A percentile compares a stretch with the other conserved stretches of the same genome.
These are phyloP conservation scores for Arthrobotrys musiformis DNA, from an alignment of 2,329 filamentous ascomycete genomes.

Conservation along the genomic window DNA sequence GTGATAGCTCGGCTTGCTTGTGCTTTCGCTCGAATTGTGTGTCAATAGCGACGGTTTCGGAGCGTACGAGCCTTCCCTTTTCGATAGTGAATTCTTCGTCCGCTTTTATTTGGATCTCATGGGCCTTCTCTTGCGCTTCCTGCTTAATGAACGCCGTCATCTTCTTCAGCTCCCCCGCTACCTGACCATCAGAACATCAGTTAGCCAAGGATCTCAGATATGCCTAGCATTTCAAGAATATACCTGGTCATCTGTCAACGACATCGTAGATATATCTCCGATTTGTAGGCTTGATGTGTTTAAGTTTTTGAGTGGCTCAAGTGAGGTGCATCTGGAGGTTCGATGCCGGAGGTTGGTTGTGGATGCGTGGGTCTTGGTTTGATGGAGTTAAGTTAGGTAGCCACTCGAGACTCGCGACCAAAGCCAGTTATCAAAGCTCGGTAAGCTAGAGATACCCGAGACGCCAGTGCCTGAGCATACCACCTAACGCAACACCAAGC, in stretches of 20 bases:
- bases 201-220: conserved; percentile 57
- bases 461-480: no score
- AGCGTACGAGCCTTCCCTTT: conserved; percentile 96
- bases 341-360: neutral
- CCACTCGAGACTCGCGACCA: neutral
- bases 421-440: no score
- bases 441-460: no score
- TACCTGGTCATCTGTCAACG: conserved; percentile 48
- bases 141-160: conserved; percentile 99
- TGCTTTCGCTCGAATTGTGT: conserved; percentile 96
- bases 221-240: neutral
- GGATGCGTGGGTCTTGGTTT: neutral
- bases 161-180: conserved; percentile 98
- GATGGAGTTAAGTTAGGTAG: neutral
- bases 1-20: conserved; percentile 97
- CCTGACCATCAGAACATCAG: conserved; percentile 67
- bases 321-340: neutral
- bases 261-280: conserved; percentile 13
- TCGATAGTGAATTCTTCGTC: conserved; percentile 99
- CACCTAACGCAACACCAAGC: no score
- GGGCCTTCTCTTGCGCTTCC: conserved; percentile 95
- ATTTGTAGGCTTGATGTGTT: neutral
- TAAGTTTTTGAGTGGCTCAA: neutral
- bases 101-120: conserved; percentile 97
- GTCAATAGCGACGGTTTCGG: conserved; percentile 94